These are phyloP conservation scores for Trypanosoma theileri DNA, from an alignment of 208 protist genomes.

Conservation along the genomic window DNA sequence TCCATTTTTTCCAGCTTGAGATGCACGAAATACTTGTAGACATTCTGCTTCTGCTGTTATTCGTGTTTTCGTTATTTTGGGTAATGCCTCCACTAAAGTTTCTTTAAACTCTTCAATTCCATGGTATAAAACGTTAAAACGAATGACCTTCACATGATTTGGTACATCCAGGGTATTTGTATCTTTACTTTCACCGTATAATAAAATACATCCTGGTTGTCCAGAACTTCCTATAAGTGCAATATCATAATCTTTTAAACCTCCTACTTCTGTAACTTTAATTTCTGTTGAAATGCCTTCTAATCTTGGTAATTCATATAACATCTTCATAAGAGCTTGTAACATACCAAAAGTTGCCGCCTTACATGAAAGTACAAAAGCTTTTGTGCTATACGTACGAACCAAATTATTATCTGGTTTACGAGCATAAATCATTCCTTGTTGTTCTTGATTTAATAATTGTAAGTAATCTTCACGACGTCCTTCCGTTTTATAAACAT, in stretches of 20 bases:
- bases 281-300: conserved; percentile 77
- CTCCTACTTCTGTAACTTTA: conserved; percentile 75
- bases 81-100: conserved; percentile 64
- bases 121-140: conserved; percentile 88
- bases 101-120: conserved; percentile 85
- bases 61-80: conserved; percentile 67
- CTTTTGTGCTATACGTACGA: conserved; percentile 62
- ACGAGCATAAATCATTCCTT: conserved; percentile 70
- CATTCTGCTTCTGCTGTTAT: conserved; percentile 74
- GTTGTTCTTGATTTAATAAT: conserved; percentile 69
- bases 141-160: conserved; percentile 63
- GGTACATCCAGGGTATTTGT: conserved; percentile 65
- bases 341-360: conserved; percentile 90
- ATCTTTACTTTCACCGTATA: conserved; percentile 82
- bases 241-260: conserved; percentile 70
- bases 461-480: conserved; percentile 82
- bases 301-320: conserved; percentile 83
- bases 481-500: conserved; percentile 83
- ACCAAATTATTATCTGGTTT: conserved; percentile 89
- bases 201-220: conserved; percentile 73
- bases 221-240: conserved; percentile 52
- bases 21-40: conserved; percentile 80
- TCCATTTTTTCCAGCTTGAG: conserved; percentile 74
- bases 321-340: conserved; percentile 84
- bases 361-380: conserved; percentile 74